Evolutionary conservation across 78 protist genomes (phyloP), one percentile per base, ranked within the genome.

Genomic region (Dictyostelium purpureum): DNA sequence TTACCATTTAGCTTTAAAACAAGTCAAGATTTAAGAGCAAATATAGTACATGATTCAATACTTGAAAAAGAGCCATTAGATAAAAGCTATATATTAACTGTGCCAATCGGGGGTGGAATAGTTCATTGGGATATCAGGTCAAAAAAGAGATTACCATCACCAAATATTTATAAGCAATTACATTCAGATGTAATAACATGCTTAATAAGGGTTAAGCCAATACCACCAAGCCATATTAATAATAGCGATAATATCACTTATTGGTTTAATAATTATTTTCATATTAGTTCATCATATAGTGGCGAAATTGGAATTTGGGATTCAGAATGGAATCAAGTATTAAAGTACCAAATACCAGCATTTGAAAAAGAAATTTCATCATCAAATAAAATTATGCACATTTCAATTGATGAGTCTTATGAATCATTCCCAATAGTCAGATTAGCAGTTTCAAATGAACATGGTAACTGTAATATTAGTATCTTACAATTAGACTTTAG

Each of bases 311-410:
- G 56, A 4, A 19, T 85, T 4, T 73, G 66, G 59, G 75, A 70
- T 43, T 6, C 52, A 11, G 28, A 73, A 16, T 85, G 92, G 92
- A 33, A 59, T 52, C 19, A 18, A 45, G n/a, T 66, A 24, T 52
- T 12, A 18, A 11, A 19, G 6, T 61, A 33, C 26, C 37, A 56
- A 28, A n/a, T 85, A 45, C 90, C 90, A 19, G 21, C 66, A 9
- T 57, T 57, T 10, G 11, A 57, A n/a, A n/a, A n/a, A n/a, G n/a
- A n/a, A n/a, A n/a, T n/a, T n/a, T n/a, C n/a, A n/a, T n/a, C n/a
- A n/a, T n/a, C n/a, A n/a, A 69, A 40, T 69, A 85, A 85, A 42
- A 47, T 73, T 21, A 85, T 85, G 92, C 92, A 85, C 45, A 47
- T 85, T 4, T 85, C 92, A 31, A 40, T 83, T 7, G 81, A 83